A percentile compares a stretch with the other conserved stretches of the same genome.
Conservation (phyloP, 208 protist genomes). For the Acanthamoeba sp. region DNA sequence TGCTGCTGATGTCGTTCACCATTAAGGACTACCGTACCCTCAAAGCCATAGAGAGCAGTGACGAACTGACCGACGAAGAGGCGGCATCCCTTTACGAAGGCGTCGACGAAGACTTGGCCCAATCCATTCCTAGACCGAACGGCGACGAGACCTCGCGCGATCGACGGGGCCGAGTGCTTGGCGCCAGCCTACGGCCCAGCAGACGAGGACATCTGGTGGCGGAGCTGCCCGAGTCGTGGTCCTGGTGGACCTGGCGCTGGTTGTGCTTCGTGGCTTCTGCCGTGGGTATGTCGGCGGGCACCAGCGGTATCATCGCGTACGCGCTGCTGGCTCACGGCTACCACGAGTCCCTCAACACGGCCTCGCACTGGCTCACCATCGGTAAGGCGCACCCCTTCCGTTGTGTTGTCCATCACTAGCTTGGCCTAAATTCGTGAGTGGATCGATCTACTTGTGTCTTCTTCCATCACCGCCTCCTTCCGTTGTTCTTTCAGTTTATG, state of each 20-base stretch:
- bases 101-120: not conserved
- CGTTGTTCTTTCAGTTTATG: not conserved
- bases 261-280: not conserved
- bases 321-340: not conserved
- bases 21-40: not conserved
- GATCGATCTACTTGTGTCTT: too few relatives aligned
- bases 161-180: not conserved
- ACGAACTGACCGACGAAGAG: not conserved
- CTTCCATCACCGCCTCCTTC: not conserved
- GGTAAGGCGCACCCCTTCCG: not conserved
- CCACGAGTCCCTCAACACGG: not conserved
- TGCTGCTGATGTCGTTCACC: not conserved
- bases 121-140: not conserved
- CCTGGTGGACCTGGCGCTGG: not conserved
- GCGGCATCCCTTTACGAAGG: not conserved
- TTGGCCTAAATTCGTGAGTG: too few relatives aligned
- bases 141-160: not conserved
- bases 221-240: too few relatives aligned
- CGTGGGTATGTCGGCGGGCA: not conserved
- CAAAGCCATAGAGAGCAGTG: not conserved
- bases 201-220: too few relatives aligned
- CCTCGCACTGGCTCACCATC: conserved; percentile 29
- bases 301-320: not conserved
- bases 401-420: not conserved
- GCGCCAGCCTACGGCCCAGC: not conserved